Evolutionary conservation across 345 rosid genomes (phyloP), one percentile per base, ranked within the genome.

Genomic region (Acer negundo): DNA sequence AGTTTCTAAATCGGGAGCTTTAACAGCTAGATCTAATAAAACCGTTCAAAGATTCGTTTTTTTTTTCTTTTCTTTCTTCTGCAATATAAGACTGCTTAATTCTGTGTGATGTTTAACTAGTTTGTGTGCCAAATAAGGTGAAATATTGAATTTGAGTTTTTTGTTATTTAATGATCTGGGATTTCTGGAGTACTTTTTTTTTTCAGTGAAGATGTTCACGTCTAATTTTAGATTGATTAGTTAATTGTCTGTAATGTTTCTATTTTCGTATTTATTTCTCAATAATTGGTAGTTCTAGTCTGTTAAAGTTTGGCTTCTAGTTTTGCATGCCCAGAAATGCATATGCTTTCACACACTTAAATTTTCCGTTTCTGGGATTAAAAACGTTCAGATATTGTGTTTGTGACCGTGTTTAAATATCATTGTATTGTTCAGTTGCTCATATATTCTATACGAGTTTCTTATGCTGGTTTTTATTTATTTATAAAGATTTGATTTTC

Each of bases 281-380:
- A 65, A 65, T 35, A 28, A 13, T 16, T 17, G 69, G 40, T 17
- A 16, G 46, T 31, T 42, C 40, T 10, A 42, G 46, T 28, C 17
- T 19, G 42, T 8, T 2, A 35, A 28, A 64, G 35, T 64, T 26
- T 64, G 44, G n/a, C 35, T 31, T 19, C 44, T 64, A 16, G n/a
- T 65, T 40, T 40, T 67, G 51, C 51, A n/a, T 16, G 20, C 81
- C 46, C 69, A 40, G 44, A 46, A 78, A 63, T 55, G 69, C 70
- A 69, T 63, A 70, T 75, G 61, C 76, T 71, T 70, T 70, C 6
- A 31, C 6, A n/a, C 70, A 63, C 38, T 35, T 35, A 4, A 35
- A 35, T 35, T 35, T 24, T 17, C 23, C 26, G 2, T 47, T 38
- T 58, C 13, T 38, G 28, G 31, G 65, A 72, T 38, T 58, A 4